Evolutionary conservation across 2,329 filamentous ascomycete species (phyloP).

Genomic region (Dothistroma pini): DNA sequence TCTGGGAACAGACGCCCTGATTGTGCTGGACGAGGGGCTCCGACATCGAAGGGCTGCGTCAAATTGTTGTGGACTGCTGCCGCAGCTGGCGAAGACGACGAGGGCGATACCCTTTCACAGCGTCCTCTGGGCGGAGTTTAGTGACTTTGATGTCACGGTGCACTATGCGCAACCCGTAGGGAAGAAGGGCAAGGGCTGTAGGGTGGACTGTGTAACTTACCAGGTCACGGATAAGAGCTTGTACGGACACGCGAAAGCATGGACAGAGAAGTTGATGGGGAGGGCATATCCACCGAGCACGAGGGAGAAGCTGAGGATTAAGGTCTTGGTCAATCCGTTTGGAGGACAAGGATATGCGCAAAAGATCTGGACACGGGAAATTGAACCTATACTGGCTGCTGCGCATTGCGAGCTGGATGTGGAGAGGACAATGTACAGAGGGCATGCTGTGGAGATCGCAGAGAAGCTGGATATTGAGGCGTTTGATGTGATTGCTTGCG

Average conservation of each 20-base stretch:
- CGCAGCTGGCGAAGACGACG: slow-evolving; percentile 45
- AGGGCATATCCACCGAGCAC: slow-evolving; percentile 64
- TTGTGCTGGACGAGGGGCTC: slow-evolving; percentile 58
- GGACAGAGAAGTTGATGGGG: slow-evolving; percentile 62
- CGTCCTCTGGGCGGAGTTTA: slow-evolving; percentile 73
- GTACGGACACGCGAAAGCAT: slow-evolving; percentile 52
- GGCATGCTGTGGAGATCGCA: slow-evolving; percentile 75
- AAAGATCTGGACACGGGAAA: slow-evolving; percentile 69
- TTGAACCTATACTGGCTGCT: slow-evolving; percentile 77
- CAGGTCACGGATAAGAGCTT: slow-evolving; percentile 51
- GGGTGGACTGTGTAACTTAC: slow-evolving; percentile 60
- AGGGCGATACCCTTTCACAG: slow-evolving; percentile 73
- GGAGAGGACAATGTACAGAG: slow-evolving; percentile 64
- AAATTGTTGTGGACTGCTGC: slow-evolving; percentile 56
- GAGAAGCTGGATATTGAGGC: slow-evolving; percentile 70
- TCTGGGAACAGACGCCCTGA: slow-evolving; percentile 57
- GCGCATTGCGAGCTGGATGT: slow-evolving; percentile 74
- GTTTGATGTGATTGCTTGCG: slow-evolving; percentile 82
- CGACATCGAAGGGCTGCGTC: slow-evolving; percentile 44
- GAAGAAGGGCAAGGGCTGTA: slow-evolving; percentile 54
- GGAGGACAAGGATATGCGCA: slow-evolving; percentile 76
- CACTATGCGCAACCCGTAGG: slow-evolving; percentile 64
- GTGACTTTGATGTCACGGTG: slow-evolving; percentile 60
- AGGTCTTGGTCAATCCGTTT: slow-evolving; percentile 86
- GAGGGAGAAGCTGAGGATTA: slow-evolving; percentile 70